Base-by-base conservation (phyloP, 257 asterid species). In the Asclepias syriaca region DNA sequence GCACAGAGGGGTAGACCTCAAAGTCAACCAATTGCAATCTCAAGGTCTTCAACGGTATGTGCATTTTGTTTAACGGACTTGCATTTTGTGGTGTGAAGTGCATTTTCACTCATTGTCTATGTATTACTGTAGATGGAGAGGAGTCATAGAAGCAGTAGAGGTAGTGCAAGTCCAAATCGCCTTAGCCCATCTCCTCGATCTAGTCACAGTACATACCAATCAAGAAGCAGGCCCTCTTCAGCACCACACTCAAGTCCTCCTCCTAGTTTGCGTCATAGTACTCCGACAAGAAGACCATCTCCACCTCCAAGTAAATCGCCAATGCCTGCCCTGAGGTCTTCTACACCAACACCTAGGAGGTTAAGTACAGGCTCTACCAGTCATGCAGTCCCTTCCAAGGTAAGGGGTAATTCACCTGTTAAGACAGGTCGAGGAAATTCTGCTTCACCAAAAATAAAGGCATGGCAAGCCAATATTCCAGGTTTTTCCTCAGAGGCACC, bases 401-500 rank as follows among this genome's bases (percentile, higher is more conserved):
- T 79, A 70, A 83, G 96, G 84, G 92, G 89, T 59, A 80, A 90
- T 77, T 94, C 95, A 15, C 98, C 98, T 48, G 79, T 92, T 46
- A 92, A 88, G 88, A 51, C 92, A 60, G 83, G 83, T 71, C 76
- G 92, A 73, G 97, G 95, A 21, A 89, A 85, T 86, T 90, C 98
- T 14, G 74, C 95, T 73, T 94, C 99, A 39, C 98, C 99, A 64
- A 94, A 89, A 78, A 83, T 84, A 71, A 79, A 79, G 72, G 91
- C 92, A 68, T 91, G 98, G 97, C 96, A 91, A 77, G 78, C 91
- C 54, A 89, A 86, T 78, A 86, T 89, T 79, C 96, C 95, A 15
- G 98, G 96, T 56, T 92, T 95, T 82, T 85, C 98, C 19, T 82
- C 74, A 8, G 98, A 95, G 84, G 96, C 86, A 65, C 99, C 99